Base-by-base conservation (phyloP, 2,329 filamentous ascomycete species). In the Chrysosporium queenslandicum region DNA sequence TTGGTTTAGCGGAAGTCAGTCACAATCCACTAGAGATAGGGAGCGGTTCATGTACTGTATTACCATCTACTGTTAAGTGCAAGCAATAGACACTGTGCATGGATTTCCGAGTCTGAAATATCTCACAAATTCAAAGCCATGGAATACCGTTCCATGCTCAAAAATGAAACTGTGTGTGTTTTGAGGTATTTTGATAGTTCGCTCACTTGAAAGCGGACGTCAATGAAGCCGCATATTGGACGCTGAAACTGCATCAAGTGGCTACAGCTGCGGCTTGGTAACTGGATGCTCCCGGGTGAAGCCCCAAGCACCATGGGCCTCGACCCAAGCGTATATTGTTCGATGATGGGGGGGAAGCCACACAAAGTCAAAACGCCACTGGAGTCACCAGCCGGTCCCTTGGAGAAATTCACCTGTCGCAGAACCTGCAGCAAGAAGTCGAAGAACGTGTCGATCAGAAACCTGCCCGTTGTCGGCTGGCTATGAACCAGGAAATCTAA, bases 1-100 rank as follows among this genome's bases (percentile, higher is more conserved):
- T 30, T 40, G 23, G 32, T 14, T 46, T 11, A 23, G 18, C 16
- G 18, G n/a, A 21, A 45, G 41, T 3, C 41, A 45, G 9, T 16
- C 20, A 16, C 21, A 25, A 18, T 34, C 21, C 29, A 48, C 20
- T 12, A 29, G 29, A 27, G 11, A 27, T 40, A 27, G 21, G 18
- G 25, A 46, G 43, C 30, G 43, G 9, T 34, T 25, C 14, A 16
- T 39, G 12, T 50, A 42, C 27, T 50, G 37, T 42, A 50, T 37
- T 21, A 41, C 37, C 37, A 41, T 23, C 27, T 34, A 23, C 47
- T 18, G 47, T 9, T 34, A 41, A 18, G 37, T 50, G 25, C n/a
- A 27, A 41, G n/a, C 25, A 21, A 42, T 41, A 50, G 27, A 41
- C 37, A 14, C 21, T 34, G n/a, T 21, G 20, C 37, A 34, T 50